Conservation (phyloP, 2,329 filamentous ascomycete genomes). For the Colletotrichum gigasporum region DNA sequence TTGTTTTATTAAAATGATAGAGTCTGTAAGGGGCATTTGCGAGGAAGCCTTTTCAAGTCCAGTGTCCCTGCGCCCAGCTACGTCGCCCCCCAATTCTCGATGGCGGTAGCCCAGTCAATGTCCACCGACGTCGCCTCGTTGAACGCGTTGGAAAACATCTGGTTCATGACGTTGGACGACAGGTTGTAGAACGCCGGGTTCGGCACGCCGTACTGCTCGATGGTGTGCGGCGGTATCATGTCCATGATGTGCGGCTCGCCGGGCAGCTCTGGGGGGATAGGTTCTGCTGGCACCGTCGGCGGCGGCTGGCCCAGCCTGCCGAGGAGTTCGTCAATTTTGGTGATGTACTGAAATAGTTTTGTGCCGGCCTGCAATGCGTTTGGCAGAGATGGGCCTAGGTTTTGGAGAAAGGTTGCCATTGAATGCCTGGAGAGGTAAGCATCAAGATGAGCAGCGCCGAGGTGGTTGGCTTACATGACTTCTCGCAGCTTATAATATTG, state of each 20-base stretch:
- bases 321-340: constrained; percentile 21
- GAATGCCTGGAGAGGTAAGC: neutral
- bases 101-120: constrained; percentile 13
- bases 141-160: constrained; percentile 23
- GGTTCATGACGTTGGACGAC: constrained; percentile 11
- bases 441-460: neutral
- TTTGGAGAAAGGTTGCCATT: constrained; percentile 32
- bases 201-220: constrained; percentile 13
- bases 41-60: too few species aligned
- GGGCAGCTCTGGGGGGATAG: neutral
- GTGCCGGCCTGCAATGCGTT: constrained; percentile 25
- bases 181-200: constrained; percentile 18
- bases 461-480: constrained; percentile 23
- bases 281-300: neutral
- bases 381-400: constrained; percentile 26
- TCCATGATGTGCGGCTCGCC: neutral
- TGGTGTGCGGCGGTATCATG: neutral
- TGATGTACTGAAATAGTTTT: constrained; percentile 29
- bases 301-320: neutral
- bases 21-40: too few species aligned
- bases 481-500: constrained; percentile 29
- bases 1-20: neutral
- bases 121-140: constrained; percentile 16
- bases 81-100: constrained; percentile 7
- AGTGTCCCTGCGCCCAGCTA: neutral